Conservation (phyloP, 164 flowering plant species). For the Nelumbo lutea region DNA sequence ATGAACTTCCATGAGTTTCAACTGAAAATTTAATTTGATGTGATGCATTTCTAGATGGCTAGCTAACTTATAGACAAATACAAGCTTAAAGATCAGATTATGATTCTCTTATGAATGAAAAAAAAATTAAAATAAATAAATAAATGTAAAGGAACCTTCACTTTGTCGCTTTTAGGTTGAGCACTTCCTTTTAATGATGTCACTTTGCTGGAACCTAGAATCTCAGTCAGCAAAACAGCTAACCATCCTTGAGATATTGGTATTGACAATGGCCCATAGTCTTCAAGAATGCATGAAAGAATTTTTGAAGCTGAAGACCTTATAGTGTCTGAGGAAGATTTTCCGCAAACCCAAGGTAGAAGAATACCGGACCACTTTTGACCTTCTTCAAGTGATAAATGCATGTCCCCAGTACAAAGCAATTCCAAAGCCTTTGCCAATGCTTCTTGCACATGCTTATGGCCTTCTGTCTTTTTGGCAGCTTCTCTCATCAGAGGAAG, state of each 20-base stretch:
- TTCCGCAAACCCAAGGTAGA: conserved; percentile 76
- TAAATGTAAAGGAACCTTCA: conserved; percentile 45
- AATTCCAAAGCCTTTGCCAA: conserved; percentile 78
- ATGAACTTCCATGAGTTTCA: background rate
- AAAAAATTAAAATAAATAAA: background rate
- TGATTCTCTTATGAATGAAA: background rate
- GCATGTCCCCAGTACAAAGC: conserved; percentile 50
- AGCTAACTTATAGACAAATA: background rate
- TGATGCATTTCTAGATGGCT: background rate
- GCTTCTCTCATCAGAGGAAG: conserved; percentile 74
- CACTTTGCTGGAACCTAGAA: conserved; percentile 43
- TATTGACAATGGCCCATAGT: conserved; percentile 71
- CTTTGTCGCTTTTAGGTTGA: conserved; percentile 53
- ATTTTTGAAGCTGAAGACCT: conserved; percentile 64
- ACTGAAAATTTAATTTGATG: background rate
- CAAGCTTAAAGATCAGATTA: background rate
- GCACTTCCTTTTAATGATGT: conserved; percentile 38
- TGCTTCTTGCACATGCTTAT: conserved; percentile 62
- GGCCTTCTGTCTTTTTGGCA: conserved; percentile 52
- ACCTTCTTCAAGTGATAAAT: conserved; percentile 85
- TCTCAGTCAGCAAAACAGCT: conserved; percentile 57
- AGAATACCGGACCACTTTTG: conserved; percentile 83
- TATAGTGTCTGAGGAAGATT: conserved; percentile 45
- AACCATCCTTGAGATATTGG: conserved; percentile 98
- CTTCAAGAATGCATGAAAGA: conserved; percentile 78